Conservation (phyloP, 257 asterid species). For the Petunia axillaris region DNA sequence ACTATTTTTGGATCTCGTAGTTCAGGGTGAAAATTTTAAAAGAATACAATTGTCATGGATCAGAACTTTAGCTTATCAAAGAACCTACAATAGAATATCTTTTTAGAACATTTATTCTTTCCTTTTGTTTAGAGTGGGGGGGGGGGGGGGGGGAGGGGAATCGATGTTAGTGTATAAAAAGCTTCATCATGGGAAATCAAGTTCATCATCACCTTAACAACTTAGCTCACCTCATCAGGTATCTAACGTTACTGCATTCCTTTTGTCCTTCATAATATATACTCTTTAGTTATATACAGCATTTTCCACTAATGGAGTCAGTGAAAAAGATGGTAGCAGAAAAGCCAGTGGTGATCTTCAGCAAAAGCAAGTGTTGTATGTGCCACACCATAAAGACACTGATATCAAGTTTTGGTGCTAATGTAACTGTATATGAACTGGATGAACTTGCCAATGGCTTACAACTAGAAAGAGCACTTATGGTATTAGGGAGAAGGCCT, state of each 20-base stretch:
- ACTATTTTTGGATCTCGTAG: too few species aligned
- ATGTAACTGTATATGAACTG: constrained; percentile 58
- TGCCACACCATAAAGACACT: constrained; percentile 66
- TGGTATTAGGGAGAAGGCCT: constrained; percentile 38
- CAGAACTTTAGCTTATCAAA: too few species aligned
- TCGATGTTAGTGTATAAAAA: constrained; percentile 8
- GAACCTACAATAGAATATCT: too few species aligned
- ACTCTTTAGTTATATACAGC: too few species aligned
- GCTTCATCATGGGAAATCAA: neutral
- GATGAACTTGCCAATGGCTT: constrained; percentile 65
- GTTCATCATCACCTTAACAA: constrained; percentile 18
- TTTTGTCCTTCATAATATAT: too few species aligned
- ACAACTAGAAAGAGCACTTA: constrained; percentile 59
- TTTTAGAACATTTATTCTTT: neutral
- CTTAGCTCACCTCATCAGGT: neutral
- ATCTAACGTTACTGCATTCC: neutral
- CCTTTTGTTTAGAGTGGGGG: neutral
- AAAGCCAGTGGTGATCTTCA: constrained; percentile 77
- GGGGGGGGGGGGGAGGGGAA: neutral
- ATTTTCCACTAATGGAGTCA: constrained; percentile 45
- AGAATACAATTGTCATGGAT: too few species aligned
- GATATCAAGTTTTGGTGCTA: constrained; percentile 71
- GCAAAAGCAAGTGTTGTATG: constrained; percentile 74
- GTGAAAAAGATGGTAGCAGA: constrained; percentile 53
- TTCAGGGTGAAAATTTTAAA: too few species aligned